These are phyloP conservation scores for Suhomyces maxii DNA, from an alignment of 1,139 yeast genomes.

Conservation along the genomic window DNA sequence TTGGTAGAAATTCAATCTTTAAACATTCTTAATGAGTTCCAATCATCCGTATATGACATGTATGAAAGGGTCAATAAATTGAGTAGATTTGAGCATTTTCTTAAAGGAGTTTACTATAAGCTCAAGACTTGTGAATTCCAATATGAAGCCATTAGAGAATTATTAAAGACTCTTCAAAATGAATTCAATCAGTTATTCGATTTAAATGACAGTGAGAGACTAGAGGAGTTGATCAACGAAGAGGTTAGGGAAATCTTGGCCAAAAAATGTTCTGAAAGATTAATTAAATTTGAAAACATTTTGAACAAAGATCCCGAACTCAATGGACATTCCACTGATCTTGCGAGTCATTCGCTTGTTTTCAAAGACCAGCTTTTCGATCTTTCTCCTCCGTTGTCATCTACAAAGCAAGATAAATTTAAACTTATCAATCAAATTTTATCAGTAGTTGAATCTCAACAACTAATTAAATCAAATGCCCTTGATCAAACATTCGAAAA, in stretches of 20 bases:
- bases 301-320: background rate
- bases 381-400: constrained; percentile 32
- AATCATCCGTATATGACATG: constrained; percentile 28
- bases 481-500: background rate
- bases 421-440: constrained; percentile 7
- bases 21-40: constrained; percentile 40
- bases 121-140: constrained; percentile 33
- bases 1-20: constrained; percentile 43
- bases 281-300: constrained; percentile 10
- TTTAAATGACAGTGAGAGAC: constrained; percentile 34
- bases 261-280: constrained; percentile 27
- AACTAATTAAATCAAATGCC: constrained; percentile 11
- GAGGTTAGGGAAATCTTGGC: constrained; percentile 38
- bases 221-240: constrained; percentile 42
- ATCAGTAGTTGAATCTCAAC: constrained; percentile 12
- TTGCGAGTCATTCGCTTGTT: constrained; percentile 33
- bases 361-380: constrained; percentile 46
- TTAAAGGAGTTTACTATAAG: constrained; percentile 16
- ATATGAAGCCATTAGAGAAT: constrained; percentile 12
- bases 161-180: constrained; percentile 38
- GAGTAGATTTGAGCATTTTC: constrained; percentile 22
- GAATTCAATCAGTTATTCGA: constrained; percentile 43
- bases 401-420: constrained; percentile 18
- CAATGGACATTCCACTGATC: background rate
- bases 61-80: constrained; percentile 35